Conservation (phyloP, 169 alveolate genomes). For the Plasmodium knowlesi region DNA sequence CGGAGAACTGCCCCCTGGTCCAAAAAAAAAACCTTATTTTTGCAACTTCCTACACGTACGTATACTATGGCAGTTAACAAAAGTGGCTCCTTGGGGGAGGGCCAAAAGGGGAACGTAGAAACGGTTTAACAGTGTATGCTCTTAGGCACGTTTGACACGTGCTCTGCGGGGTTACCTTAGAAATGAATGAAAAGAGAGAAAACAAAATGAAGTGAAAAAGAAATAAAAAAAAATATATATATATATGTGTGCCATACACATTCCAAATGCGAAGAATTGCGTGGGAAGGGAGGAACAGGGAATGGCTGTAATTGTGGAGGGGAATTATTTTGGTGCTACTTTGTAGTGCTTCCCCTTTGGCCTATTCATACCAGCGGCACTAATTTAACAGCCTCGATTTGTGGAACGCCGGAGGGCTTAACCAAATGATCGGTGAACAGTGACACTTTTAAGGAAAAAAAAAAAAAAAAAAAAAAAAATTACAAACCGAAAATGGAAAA, state of each 20-base stretch:
- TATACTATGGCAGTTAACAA: neutral
- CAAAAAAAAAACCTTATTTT: neutral
- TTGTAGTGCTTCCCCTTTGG: neutral
- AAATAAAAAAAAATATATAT: neutral
- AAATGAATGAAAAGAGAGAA: neutral
- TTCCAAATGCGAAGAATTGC: neutral
- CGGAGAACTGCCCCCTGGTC: neutral
- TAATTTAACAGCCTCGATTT: neutral
- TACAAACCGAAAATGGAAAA: neutral
- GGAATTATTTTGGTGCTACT: neutral
- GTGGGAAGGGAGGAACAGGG: neutral
- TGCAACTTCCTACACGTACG: neutral
- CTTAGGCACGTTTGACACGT: neutral
- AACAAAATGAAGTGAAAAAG: neutral
- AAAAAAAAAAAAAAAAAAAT: slow-evolving; percentile 5
- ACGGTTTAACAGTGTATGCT: neutral
- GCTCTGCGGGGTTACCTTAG: neutral
- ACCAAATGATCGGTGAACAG: neutral
- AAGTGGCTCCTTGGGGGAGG: neutral
- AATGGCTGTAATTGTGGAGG: neutral
- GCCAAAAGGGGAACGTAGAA: neutral
- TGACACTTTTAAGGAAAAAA: neutral
- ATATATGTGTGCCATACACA: neutral
- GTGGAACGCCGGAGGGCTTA: neutral
- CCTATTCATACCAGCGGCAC: neutral